Conservation (phyloP, 257 asterid species). For the Vinca minor region DNA sequence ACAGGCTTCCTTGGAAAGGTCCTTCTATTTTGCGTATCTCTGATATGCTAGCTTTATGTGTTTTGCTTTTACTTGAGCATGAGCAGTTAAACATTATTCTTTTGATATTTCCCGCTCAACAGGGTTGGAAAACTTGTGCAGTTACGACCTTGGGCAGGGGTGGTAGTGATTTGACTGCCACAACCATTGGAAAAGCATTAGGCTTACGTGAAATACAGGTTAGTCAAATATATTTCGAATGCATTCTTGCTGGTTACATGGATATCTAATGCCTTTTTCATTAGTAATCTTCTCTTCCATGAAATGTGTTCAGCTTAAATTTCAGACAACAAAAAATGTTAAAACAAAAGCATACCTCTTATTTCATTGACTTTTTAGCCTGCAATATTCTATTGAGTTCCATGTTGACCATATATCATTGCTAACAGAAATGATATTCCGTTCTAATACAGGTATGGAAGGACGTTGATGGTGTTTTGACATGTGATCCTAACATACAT, state of each 20-base stretch:
- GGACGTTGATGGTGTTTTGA: slow-evolving; percentile 96
- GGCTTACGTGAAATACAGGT: slow-evolving; percentile 89
- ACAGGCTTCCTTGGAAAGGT: slow-evolving; percentile 98
- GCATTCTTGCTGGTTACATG: background rate
- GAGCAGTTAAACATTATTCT: background rate
- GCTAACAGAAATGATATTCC: background rate
- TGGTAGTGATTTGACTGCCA: slow-evolving; percentile 95
- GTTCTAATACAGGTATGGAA: slow-evolving; percentile 70
- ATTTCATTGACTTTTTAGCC: background rate
- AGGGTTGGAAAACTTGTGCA: slow-evolving; percentile 80
- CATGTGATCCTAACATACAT: slow-evolving; percentile 86
- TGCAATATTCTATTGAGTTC: background rate
- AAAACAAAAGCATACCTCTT: too few species aligned
- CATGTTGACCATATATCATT: background rate
- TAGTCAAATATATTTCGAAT: background rate
- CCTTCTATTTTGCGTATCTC: background rate
- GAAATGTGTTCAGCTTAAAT: background rate
- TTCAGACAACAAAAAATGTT: background rate
- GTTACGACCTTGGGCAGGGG: slow-evolving; percentile 92
- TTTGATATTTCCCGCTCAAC: slow-evolving; percentile 11
- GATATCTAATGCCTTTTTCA: background rate
- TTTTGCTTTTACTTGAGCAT: background rate
- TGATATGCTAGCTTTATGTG: slow-evolving; percentile 3
- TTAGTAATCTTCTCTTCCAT: background rate
- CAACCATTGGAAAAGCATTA: slow-evolving; percentile 80